These are phyloP conservation scores for Castanospermum australe DNA, from an alignment of 306 rosid genomes.

Conservation along the genomic window DNA sequence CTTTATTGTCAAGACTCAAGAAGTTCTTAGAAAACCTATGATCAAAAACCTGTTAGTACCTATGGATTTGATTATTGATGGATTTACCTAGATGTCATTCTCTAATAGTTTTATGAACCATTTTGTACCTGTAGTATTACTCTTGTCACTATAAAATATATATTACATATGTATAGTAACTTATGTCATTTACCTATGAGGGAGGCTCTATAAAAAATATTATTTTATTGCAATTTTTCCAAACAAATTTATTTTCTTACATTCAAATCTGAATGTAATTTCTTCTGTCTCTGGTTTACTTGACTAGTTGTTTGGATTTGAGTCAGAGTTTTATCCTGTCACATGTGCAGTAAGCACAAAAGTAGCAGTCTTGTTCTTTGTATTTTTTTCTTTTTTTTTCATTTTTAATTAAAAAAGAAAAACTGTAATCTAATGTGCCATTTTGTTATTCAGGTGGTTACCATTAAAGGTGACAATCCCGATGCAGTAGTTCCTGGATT, in stretches of 20 bases:
- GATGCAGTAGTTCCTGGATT: constrained; percentile 75
- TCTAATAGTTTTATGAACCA: background rate
- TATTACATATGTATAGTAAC: background rate
- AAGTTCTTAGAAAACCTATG: background rate
- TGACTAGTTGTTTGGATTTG: constrained; percentile 10
- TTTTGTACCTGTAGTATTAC: background rate
- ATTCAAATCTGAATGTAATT: background rate
- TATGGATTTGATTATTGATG: background rate
- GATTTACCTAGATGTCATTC: background rate
- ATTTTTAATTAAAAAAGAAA: background rate
- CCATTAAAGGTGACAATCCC: constrained; percentile 68
- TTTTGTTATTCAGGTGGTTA: constrained; percentile 58
- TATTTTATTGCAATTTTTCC: background rate
- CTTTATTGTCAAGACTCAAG: background rate
- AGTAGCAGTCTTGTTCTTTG: background rate
- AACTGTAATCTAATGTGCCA: background rate
- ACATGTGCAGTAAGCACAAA: background rate
- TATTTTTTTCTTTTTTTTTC: background rate
- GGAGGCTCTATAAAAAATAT: background rate
- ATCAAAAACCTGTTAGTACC: background rate
- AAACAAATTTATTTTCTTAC: background rate
- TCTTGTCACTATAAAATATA: background rate
- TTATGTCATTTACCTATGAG: background rate
- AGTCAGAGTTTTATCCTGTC: background rate
- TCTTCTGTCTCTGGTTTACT: background rate